Conservation (phyloP, 805 yeast genomes). For the Candida incommunis region DNA sequence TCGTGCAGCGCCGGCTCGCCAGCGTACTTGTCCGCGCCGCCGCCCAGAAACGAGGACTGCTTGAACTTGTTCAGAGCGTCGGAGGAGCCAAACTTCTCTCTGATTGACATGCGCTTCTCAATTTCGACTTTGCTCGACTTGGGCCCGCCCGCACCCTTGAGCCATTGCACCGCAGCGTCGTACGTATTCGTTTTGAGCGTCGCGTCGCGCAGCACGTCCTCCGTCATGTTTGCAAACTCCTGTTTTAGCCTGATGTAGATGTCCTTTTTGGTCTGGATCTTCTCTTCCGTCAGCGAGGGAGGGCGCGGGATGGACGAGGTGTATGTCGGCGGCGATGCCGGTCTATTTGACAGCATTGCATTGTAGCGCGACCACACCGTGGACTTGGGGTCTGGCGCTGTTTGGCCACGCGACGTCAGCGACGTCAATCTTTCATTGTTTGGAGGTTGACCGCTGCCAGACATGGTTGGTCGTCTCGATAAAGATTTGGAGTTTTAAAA, state of each 20-base stretch:
- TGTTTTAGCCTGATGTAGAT: constrained; percentile 3
- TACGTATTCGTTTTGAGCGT: constrained; percentile 17
- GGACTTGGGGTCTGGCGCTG: too few species aligned
- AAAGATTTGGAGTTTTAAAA: too few species aligned
- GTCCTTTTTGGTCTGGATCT: not conserved
- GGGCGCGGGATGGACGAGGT: not conserved
- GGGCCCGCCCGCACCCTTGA: constrained; percentile 15
- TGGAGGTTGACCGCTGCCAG: too few species aligned
- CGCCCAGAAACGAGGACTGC: constrained; percentile 2
- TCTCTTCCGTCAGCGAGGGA: not conserved
- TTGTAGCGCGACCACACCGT: not conserved
- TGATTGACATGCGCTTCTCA: constrained; percentile 18
- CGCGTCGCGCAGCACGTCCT: constrained; percentile 14
- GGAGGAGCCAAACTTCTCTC: constrained; percentile 20
- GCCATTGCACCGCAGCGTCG: constrained; percentile 24
- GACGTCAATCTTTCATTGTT: too few species aligned
- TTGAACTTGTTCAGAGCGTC: constrained; percentile 1
- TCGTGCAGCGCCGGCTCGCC: not conserved
- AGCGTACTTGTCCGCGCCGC: not conserved
- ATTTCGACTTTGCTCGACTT: constrained; percentile 18
- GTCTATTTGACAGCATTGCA: not conserved
- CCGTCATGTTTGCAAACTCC: constrained; percentile 13
- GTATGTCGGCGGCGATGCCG: not conserved
- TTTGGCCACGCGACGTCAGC: too few species aligned
- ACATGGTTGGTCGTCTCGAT: too few species aligned